These are phyloP conservation scores for Paraconiothyrium brasiliense DNA, from an alignment of 2,329 filamentous ascomycete species.

Conservation along the genomic window DNA sequence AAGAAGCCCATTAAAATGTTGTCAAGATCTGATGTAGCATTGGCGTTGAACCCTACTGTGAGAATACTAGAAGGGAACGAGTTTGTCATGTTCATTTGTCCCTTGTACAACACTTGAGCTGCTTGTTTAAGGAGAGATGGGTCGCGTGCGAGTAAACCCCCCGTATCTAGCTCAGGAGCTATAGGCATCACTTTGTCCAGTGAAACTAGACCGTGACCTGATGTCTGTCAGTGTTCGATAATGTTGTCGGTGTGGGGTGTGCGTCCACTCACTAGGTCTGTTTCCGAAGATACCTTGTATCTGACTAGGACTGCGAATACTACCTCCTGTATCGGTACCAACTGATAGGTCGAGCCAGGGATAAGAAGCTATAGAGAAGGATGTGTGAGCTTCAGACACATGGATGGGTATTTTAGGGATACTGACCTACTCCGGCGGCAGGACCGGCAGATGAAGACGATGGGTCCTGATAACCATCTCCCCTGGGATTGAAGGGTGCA, in stretches of 20 bases:
- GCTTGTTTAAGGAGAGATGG: constrained; percentile 55
- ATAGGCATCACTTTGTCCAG: constrained; percentile 61
- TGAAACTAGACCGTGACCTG: constrained; percentile 57
- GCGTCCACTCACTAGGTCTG: constrained; percentile 37
- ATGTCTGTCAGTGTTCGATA: too few species aligned
- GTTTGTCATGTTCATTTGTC: constrained; percentile 55
- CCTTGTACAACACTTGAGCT: constrained; percentile 56
- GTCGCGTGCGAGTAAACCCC: constrained; percentile 58
- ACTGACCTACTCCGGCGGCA: constrained; percentile 49
- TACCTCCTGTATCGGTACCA: constrained; percentile 60
- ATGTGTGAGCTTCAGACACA: too few species aligned
- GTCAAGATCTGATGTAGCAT: too few species aligned
- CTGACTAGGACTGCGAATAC: constrained; percentile 59
- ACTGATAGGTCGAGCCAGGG: constrained; percentile 59
- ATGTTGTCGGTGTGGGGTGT: too few species aligned
- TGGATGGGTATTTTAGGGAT: too few species aligned
- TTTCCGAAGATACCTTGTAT: constrained; percentile 63
- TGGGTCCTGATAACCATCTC: constrained; percentile 55
- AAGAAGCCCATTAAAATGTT: too few species aligned
- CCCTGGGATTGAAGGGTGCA: constrained; percentile 52
- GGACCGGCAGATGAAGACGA: constrained; percentile 57
- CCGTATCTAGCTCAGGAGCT: constrained; percentile 58
- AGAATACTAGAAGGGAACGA: constrained; percentile 55
- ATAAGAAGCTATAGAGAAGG: constrained; percentile 41
- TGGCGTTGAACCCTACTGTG: constrained; percentile 35